Conservation (phyloP, 2,329 filamentous ascomycete species). For the Fusarium incarnatum region DNA sequence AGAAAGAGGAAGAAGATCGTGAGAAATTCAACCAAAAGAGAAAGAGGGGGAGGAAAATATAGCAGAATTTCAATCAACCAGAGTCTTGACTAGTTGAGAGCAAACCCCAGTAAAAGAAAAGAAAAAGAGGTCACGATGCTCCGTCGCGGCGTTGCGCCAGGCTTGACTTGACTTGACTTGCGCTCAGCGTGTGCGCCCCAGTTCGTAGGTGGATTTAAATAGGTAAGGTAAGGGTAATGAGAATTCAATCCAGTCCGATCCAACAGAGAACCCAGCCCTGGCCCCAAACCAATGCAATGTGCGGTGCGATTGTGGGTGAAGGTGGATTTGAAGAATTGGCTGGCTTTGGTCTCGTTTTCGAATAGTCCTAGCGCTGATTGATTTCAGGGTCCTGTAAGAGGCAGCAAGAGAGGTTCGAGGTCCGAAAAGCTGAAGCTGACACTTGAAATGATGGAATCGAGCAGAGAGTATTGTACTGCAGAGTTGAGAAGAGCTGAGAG, state of each 20-base stretch:
- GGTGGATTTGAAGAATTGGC: slow-evolving; percentile 41
- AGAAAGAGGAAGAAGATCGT: slow-evolving; percentile 19
- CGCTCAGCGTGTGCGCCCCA: slow-evolving; percentile 38
- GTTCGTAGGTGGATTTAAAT: slow-evolving; percentile 43
- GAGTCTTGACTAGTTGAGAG: slow-evolving; percentile 30
- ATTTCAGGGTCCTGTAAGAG: slow-evolving; percentile 30
- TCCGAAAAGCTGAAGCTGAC: slow-evolving; percentile 24
- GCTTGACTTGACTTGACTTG: slow-evolving; percentile 24
- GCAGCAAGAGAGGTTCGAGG: not conserved
- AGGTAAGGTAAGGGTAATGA: slow-evolving; percentile 32
- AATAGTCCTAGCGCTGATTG: slow-evolving; percentile 40
- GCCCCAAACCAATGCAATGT: slow-evolving; percentile 15
- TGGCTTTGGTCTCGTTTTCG: slow-evolving; percentile 23
- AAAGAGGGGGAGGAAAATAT: slow-evolving; percentile 23
- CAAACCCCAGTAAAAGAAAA: slow-evolving; percentile 37
- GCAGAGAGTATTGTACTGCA: slow-evolving; percentile 5
- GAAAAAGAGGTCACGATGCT: slow-evolving; percentile 47
- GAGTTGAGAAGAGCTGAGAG: not conserved
- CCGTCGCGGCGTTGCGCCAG: slow-evolving; percentile 46
- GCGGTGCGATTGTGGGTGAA: slow-evolving; percentile 45
- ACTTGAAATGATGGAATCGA: slow-evolving; percentile 11
- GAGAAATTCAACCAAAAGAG: slow-evolving; percentile 13
- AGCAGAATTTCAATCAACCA: slow-evolving; percentile 19
- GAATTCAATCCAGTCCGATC: slow-evolving; percentile 18
- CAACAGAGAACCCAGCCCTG: slow-evolving; percentile 38